Base-by-base conservation (phyloP, 2,329 filamentous ascomycete genomes). In the Fusarium tupiense region DNA sequence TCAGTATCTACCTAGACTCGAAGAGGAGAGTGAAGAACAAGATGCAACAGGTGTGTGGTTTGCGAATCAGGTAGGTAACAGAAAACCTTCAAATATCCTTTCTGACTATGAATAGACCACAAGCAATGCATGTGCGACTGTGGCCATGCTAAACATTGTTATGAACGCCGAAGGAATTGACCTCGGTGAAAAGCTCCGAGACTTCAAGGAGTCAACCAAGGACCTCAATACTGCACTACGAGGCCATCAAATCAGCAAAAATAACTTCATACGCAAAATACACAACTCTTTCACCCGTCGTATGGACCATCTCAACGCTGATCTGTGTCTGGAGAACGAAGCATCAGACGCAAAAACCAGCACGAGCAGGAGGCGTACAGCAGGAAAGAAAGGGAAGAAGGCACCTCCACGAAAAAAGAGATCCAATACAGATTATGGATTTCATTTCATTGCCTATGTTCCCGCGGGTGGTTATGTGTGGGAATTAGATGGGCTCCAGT, bases 401-500 rank as follows among this genome's bases (percentile, higher is more conserved):
- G 24, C 67, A 59, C n/a, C 72, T 40, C 19, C 60, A 20, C 73
- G 58, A 29, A 83, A 82, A 40, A 85, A 85, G 54, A 84, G 83
- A 19, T 81, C 83, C 9, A 84, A 88, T 12, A 83, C 87, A 1
- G 89, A 93, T n/a, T 87, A 89, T 19, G 91, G 90, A 0, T 96
- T 92, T 79, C 96, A 98, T 80, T 98, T 96, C 81, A 92, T 97
- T 72, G 95, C 95, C 12, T 98, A 96, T 79, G 91, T 98, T 37
- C 94, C 94, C 5, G 88, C 91, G 20, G 86, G 88, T n/a, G 91
- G 90, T 6, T 86, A 90, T 64, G 89, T 98, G 20, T 98, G 94
- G 94, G 94, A 95, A 80, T 90, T 98, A 10, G 96, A 98, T 81
- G 96, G 96, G 9, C 85, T 98, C 29, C 91, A 95, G 80, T 85